A percentile compares a stretch with the other conserved stretches of the same genome.
phyloP scores from a whole-genome alignment of 306 rosid species.

The Oemleria cerasiformis region DNA sequence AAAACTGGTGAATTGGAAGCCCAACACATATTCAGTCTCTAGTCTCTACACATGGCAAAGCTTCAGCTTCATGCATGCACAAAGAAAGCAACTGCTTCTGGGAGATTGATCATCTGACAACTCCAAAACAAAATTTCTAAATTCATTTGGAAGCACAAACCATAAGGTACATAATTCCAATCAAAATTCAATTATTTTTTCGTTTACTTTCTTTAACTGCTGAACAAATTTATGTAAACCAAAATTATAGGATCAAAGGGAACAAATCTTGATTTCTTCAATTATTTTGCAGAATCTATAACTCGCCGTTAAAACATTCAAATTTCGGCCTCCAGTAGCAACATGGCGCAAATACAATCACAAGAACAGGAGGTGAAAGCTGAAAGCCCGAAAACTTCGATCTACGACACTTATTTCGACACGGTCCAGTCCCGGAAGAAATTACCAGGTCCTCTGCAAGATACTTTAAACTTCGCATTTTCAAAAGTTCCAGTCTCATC shows the following conservation, averaged over 20 bases:
- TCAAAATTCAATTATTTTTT: background rate
- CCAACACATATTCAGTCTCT: constrained; percentile 18
- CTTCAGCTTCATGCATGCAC: constrained; percentile 13
- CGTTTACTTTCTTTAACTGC: constrained; percentile 15
- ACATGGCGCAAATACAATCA: constrained; percentile 45
- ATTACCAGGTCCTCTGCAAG: constrained; percentile 59
- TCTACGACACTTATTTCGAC: constrained; percentile 65
- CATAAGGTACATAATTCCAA: constrained; percentile 23
- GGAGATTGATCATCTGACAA: constrained; percentile 20
- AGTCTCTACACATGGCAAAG: constrained; percentile 42
- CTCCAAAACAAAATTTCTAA: constrained; percentile 14
- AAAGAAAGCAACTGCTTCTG: constrained; percentile 20
- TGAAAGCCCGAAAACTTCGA: constrained; percentile 24
- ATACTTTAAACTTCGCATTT: constrained; percentile 69
- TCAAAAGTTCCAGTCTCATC: constrained; percentile 76
- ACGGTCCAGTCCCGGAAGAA: constrained; percentile 74
- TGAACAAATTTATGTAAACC: background rate
- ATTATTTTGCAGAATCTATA: no score
- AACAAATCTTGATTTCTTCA: no score
- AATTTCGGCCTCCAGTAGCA: constrained; percentile 25
- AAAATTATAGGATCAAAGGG: background rate
- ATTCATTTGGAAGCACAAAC: constrained; percentile 26
- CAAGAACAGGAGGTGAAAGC: constrained; percentile 25
- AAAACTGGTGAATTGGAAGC: constrained; percentile 23
- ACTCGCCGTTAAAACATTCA: background rate